Percentiles rank a stretch among this genome's conserved stretches.
Evolutionary conservation across 805 yeast genomes (phyloP).

Genomic region (Ogataea degrootiae): DNA sequence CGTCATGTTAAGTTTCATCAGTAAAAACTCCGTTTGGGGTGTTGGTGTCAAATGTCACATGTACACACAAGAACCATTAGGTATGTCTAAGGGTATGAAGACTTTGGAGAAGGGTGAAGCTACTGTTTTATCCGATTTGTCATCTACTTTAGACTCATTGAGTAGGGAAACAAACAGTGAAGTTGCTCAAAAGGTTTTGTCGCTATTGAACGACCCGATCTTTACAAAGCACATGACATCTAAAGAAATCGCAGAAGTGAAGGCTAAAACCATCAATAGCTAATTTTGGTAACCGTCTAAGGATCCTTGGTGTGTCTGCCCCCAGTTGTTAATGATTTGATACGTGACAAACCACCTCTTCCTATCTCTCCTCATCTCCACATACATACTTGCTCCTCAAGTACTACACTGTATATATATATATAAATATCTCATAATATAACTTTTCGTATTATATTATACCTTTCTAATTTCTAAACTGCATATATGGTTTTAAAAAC

Average conservation of each 20-base stretch:
- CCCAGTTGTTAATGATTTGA: too few species aligned
- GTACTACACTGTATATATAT: conserved; percentile 8
- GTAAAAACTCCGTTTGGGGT: conserved; percentile 73
- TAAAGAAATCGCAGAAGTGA: conserved; percentile 17
- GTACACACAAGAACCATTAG: conserved; percentile 47
- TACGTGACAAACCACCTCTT: too few species aligned
- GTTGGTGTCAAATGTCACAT: conserved; percentile 79
- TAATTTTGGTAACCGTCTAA: background rate
- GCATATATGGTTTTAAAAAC: background rate
- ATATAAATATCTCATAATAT: background rate
- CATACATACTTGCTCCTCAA: too few species aligned
- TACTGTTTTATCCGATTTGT: conserved; percentile 15
- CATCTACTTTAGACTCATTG: conserved; percentile 20
- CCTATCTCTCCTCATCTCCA: too few species aligned
- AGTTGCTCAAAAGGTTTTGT: conserved; percentile 63
- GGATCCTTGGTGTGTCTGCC: too few species aligned
- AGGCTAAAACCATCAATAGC: conserved; percentile 3
- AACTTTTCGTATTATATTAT: background rate
- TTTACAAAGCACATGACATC: conserved; percentile 50
- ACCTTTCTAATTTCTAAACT: background rate
- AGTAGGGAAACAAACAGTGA: conserved; percentile 29
- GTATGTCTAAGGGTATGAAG: conserved; percentile 38
- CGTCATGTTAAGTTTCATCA: conserved; percentile 70
- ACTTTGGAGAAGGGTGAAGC: conserved; percentile 18
- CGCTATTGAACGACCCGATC: conserved; percentile 65